phyloP scores from a whole-genome alignment of 495 filamentous ascomycete species.

The Podospora sp. region DNA sequence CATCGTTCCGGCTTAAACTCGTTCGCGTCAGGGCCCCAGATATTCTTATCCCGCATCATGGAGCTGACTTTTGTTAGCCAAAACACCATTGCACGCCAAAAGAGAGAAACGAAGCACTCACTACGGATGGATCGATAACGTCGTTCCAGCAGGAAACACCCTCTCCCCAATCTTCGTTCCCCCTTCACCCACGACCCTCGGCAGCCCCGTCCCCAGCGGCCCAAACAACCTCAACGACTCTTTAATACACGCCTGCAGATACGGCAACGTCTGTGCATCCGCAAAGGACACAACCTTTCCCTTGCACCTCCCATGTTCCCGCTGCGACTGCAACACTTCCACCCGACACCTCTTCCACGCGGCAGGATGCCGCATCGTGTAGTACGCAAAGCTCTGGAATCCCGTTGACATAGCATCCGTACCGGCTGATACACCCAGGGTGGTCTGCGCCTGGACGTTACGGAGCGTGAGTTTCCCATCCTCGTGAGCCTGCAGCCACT shows the following conservation, averaged over 20 bases:
- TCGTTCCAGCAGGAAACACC: too few species aligned
- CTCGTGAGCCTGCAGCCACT: conserved; percentile 42
- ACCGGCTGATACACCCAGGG: conserved; percentile 46
- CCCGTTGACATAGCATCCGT: conserved; percentile 41
- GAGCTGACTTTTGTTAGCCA: neutral
- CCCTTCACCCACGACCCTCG: too few species aligned
- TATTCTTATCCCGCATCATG: conserved; percentile 7
- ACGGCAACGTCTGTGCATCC: too few species aligned
- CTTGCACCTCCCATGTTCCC: conserved; percentile 40
- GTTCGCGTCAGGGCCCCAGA: conserved; percentile 9
- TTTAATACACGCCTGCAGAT: too few species aligned
- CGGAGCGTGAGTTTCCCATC: conserved; percentile 34
- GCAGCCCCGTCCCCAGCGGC: too few species aligned
- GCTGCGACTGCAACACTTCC: conserved; percentile 38
- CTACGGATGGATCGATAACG: too few species aligned
- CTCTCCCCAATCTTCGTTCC: too few species aligned
- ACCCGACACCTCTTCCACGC: conserved; percentile 30
- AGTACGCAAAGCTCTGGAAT: conserved; percentile 31
- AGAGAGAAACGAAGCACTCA: too few species aligned
- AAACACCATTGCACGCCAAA: too few species aligned
- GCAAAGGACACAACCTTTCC: conserved; percentile 48
- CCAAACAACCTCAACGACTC: too few species aligned
- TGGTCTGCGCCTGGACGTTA: conserved; percentile 42
- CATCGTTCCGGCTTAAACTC: conserved; percentile 2
- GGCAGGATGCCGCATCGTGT: conserved; percentile 32